Conservation (phyloP, 176 grass and related monocot species). For the Ananas comosus region DNA sequence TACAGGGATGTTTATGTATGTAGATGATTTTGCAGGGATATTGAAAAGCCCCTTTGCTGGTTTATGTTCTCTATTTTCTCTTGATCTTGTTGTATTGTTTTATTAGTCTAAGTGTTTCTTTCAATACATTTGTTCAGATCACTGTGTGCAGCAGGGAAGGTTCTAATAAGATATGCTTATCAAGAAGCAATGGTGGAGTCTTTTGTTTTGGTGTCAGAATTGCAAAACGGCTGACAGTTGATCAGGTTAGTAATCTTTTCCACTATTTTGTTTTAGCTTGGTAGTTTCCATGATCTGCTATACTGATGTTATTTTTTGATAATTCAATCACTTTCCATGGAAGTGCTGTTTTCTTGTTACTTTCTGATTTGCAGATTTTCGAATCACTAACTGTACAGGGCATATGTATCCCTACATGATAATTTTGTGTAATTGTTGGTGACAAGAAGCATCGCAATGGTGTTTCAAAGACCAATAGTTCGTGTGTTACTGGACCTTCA, state of each 20-base stretch:
- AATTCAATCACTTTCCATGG: neutral
- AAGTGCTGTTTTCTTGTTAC: too few species aligned
- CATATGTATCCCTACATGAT: too few species aligned
- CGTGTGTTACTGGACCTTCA: too few species aligned
- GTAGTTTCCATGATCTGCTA: neutral
- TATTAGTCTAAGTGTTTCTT: neutral
- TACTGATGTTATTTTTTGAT: neutral
- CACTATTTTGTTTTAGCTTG: neutral
- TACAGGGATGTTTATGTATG: too few species aligned
- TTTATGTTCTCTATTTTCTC: neutral
- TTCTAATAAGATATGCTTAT: constrained; percentile 50
- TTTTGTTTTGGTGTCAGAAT: constrained; percentile 82
- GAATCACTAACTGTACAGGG: too few species aligned
- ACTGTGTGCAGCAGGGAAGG: constrained; percentile 40
- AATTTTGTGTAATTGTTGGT: too few species aligned
- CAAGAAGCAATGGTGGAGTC: constrained; percentile 39
- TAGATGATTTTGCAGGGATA: too few species aligned
- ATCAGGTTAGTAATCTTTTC: constrained; percentile 34
- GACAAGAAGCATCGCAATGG: too few species aligned
- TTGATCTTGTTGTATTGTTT: neutral
- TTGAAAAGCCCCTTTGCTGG: neutral
- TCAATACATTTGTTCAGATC: constrained; percentile 26
- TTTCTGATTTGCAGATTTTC: too few species aligned
- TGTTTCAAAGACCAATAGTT: too few species aligned
- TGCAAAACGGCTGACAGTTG: constrained; percentile 43